Evolutionary conservation across 305 asterid genomes (phyloP).

Genomic region (Coffea humblotiana): DNA sequence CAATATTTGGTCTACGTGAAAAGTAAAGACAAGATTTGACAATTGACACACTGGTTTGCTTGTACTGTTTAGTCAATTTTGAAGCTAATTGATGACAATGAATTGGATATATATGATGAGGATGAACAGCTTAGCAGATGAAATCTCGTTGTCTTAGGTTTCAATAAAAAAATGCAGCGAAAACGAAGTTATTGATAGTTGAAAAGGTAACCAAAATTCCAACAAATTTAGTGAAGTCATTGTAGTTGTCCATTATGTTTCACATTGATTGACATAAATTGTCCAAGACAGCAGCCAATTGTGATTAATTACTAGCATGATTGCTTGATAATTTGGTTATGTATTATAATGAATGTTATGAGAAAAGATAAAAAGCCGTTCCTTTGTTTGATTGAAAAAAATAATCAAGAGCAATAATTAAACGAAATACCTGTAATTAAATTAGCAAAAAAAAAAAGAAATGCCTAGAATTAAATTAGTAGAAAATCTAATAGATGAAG

Average conservation of each 20-base stretch:
- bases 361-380: slow-evolving; percentile 17
- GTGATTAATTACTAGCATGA: slow-evolving; percentile 11
- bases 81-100: slow-evolving; percentile 16
- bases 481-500: too few relatives aligned
- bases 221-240: slow-evolving; percentile 18
- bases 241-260: background rate
- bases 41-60: slow-evolving; percentile 82
- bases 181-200: background rate
- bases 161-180: background rate
- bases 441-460: too few relatives aligned
- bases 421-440: too few relatives aligned
- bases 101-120: background rate
- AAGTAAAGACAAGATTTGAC: slow-evolving; percentile 66
- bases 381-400: background rate
- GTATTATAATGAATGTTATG: slow-evolving; percentile 3
- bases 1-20: slow-evolving; percentile 55
- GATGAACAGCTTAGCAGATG: background rate
- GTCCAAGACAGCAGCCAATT: slow-evolving; percentile 6
- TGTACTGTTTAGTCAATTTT: slow-evolving; percentile 64
- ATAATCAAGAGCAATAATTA: too few relatives aligned
- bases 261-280: slow-evolving; percentile 4
- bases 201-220: slow-evolving; percentile 17
- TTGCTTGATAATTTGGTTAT: slow-evolving; percentile 8
- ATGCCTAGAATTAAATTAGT: too few relatives aligned
- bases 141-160: background rate